phyloP scores from a whole-genome alignment of 164 flowering plant genomes.

The Magnolia changhungtana region DNA sequence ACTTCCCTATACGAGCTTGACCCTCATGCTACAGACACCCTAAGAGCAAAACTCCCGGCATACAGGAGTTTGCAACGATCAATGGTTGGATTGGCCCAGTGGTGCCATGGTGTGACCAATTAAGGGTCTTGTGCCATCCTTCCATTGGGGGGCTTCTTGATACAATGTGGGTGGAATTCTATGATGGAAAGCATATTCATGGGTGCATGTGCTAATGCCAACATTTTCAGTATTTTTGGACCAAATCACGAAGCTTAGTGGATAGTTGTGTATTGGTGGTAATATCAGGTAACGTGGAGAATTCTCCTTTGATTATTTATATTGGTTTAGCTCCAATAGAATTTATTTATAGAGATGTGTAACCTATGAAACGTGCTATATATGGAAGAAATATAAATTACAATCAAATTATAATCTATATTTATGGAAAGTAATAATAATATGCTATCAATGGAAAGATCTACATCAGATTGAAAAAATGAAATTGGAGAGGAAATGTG shows the following conservation, averaged over 20 bases:
- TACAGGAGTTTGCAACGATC: conserved; percentile 14
- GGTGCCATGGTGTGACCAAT: conserved; percentile 72
- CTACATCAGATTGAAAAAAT: conserved; percentile 31
- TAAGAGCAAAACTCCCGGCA: conserved; percentile 31
- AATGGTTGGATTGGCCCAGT: conserved; percentile 33
- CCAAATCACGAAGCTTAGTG: conserved; percentile 33
- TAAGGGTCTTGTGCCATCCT: conserved; percentile 6
- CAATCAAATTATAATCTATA: too few relatives aligned
- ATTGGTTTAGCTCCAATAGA: too few relatives aligned
- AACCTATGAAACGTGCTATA: too few relatives aligned
- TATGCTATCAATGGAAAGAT: too few relatives aligned
- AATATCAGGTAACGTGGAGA: too few relatives aligned
- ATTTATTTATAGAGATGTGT: too few relatives aligned
- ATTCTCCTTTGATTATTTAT: too few relatives aligned
- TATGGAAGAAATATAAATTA: too few relatives aligned
- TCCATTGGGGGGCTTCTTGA: conserved; percentile 25
- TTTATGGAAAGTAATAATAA: too few relatives aligned
- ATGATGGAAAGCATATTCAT: conserved; percentile 39
- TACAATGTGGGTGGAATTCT: conserved; percentile 78
- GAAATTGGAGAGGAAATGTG: conserved; percentile 19
- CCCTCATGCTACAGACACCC: conserved; percentile 22
- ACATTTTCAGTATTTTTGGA: conserved; percentile 48
- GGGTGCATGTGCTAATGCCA: conserved; percentile 50
- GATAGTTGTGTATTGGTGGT: too few relatives aligned
- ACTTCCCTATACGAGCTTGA: conserved; percentile 52